Evolutionary conservation across 352 stramenopile species (phyloP), one percentile per base, ranked within the genome.

Genomic region (Phytophthora sojae): DNA sequence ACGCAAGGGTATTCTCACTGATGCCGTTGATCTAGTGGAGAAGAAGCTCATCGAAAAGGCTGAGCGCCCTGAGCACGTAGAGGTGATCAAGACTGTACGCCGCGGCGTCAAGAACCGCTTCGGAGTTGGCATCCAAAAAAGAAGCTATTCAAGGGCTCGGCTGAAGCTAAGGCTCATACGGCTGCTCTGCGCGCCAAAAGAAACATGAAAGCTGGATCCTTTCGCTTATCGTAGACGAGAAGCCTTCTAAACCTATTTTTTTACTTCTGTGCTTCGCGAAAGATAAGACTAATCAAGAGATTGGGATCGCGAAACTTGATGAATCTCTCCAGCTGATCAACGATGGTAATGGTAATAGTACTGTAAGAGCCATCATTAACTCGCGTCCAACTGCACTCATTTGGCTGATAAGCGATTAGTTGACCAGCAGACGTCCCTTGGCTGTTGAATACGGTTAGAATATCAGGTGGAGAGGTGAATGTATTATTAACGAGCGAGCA

Each of bases 401-500:
- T 45, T 4, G 59, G 47, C 2, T 49, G 19, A 17, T 52, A 57
- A 4, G 5, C 30, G 4, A 69, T 69, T 0, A 58, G 19, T 4
- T 63, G 25, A 21, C 62, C 54, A 23, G 19, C 54, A 1, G 3
- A 9, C 9, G 53, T 23, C 0, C 21, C 37, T 12, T 56, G 32
- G 1, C 4, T 7, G 2, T 25, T 32, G 5, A 69, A 69, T 2
- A 19, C 29, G 0, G 29, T 55, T 0, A 69, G 15, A n/a, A 69
- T 58, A 26, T 69, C 54, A 5, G 21, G 25, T 15, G 32, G 12
- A 19, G 19, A 6, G 0, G 32, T 30, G 9, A 53, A 63, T 0
- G n/a, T 32, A 19, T 71, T 65, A n/a, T 65, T 65, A 0, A 65
- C 19, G 0, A 65, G 1, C 50, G 44, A 23, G 29, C 64, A 71